Conservation (phyloP, 2,329 filamentous ascomycete species). For the Talaromyces rugulosus region DNA sequence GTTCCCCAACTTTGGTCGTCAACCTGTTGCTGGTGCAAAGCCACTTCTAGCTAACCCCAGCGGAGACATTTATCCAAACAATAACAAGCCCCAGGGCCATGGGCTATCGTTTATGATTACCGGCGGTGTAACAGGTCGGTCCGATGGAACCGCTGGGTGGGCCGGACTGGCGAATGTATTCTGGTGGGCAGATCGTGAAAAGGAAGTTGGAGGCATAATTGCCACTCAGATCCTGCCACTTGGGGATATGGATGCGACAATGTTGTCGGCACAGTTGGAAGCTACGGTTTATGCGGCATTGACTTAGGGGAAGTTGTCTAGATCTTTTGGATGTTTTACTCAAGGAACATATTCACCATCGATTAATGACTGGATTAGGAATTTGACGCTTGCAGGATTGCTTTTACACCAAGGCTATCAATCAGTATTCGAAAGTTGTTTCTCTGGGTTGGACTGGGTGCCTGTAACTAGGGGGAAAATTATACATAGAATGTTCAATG, state of each 20-base stretch:
- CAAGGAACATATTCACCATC: background rate
- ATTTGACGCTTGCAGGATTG: too few relatives aligned
- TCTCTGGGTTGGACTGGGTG: too few relatives aligned
- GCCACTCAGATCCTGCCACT: slow-evolving; percentile 51
- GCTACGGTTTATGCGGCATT: background rate
- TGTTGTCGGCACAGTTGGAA: background rate
- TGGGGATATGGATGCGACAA: slow-evolving; percentile 24
- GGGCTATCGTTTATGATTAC: slow-evolving; percentile 56
- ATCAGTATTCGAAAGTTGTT: too few relatives aligned
- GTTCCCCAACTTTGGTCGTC: slow-evolving; percentile 51
- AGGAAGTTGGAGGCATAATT: slow-evolving; percentile 53
- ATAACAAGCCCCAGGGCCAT: slow-evolving; percentile 57
- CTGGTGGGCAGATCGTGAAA: slow-evolving; percentile 61
- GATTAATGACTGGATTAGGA: background rate
- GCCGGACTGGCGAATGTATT: slow-evolving; percentile 57
- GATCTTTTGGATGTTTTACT: background rate
- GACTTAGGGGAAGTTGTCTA: background rate
- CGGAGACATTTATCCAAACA: slow-evolving; percentile 48
- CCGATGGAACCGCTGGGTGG: slow-evolving; percentile 52
- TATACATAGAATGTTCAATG: too few relatives aligned
- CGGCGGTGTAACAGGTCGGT: slow-evolving; percentile 50
- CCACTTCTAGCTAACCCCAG: slow-evolving; percentile 46
- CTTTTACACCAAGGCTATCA: too few relatives aligned
- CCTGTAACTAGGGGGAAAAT: too few relatives aligned
- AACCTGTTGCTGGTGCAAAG: slow-evolving; percentile 44